Evolutionary conservation across 148 eudicot genomes (phyloP), one percentile per base, ranked within the genome.

Genomic region (Spergularia marina): DNA sequence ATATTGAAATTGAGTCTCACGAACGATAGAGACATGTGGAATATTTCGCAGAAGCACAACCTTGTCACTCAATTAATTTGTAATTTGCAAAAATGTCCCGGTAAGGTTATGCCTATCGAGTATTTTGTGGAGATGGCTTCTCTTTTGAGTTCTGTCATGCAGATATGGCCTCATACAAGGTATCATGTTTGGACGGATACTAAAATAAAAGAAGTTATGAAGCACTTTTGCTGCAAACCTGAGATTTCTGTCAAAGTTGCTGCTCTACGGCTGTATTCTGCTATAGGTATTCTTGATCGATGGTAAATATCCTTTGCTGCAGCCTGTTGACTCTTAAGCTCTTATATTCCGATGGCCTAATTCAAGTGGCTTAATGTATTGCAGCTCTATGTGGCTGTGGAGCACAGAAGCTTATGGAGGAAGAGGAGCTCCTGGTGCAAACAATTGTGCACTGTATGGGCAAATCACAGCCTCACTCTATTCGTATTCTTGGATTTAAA

Each of bases 351-450:
- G 53, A 52, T 66, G 58, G 72, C 76, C 36, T 53, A 17, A 65
- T 3, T 74, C 51, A 73, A 75, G 62, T 70, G 47, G 51, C 56
- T 41, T 74, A 57, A 70, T 76, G 65, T 53, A 11, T 72, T 53
- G 68, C 89, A 94, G 98, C 91, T 58, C 71, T 91, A 68, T 94
- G 98, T 82, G 86, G 87, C 72, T 78, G 77, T 86, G 97, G 94
- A 74, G 97, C 93, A 10, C 78, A 86, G 70, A 87, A 84, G 85
- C 89, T 91, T 78, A 76, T 91, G 41, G 90, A 87, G 68, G 80
- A 72, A 78, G 86, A 79, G 16, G 84, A 85, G 55, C 68, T 39
- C 34, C 72, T 85, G 57, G 34, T 89, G 49, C 58, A 77, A 73
- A 71, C 82, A 79, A 76, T 86, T 77, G 82, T 85, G 72, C 70